These are phyloP conservation scores for Macadamia integrifolia DNA, from an alignment of 164 flowering plant species.

Conservation along the genomic window DNA sequence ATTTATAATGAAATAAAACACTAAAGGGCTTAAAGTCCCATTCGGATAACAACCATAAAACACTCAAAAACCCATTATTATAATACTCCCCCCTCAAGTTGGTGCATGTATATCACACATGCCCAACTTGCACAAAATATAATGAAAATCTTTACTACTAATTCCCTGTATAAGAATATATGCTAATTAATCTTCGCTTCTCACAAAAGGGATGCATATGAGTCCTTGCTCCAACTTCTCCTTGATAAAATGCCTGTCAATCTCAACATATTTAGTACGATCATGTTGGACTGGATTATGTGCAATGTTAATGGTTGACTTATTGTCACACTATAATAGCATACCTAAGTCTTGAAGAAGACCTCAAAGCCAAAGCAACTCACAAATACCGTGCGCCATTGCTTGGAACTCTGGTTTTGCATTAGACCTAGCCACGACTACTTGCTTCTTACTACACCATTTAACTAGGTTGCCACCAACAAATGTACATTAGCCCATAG, in stretches of 20 bases:
- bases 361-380: background rate
- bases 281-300: background rate
- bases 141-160: too few species aligned
- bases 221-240: background rate
- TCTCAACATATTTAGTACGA: background rate
- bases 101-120: background rate
- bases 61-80: too few species aligned
- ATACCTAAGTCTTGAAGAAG: background rate
- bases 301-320: background rate
- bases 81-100: background rate
- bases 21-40: too few species aligned
- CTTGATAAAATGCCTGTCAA: background rate
- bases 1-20: too few species aligned
- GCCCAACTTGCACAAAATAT: background rate
- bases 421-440: background rate
- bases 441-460: background rate
- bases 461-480: background rate
- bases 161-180: too few species aligned
- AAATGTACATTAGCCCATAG: background rate
- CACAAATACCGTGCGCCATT: background rate
- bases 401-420: background rate
- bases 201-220: background rate
- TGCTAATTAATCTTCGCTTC: background rate
- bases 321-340: background rate
- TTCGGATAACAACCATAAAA: too few species aligned